These are phyloP conservation scores for Trypethelium eluteriae DNA, from an alignment of 495 filamentous ascomycete species.

Conservation along the genomic window DNA sequence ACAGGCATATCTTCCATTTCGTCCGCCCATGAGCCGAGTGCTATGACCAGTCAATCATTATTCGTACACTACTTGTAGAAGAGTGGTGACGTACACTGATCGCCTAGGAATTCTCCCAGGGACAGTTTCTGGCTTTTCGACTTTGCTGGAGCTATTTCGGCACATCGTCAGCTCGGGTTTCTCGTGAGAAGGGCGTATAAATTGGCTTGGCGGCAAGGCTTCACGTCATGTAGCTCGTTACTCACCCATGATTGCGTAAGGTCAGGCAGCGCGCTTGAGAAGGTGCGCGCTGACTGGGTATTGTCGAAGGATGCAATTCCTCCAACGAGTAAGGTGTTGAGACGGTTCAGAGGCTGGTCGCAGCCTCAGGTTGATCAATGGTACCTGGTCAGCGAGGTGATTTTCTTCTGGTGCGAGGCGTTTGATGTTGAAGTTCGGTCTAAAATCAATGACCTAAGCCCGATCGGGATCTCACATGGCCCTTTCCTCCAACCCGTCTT, in stretches of 20 bases:
- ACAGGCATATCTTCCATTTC: conserved; percentile 86
- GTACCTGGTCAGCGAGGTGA: conserved; percentile 6
- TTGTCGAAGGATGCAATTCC: conserved; percentile 1
- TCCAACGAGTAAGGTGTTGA: background rate
- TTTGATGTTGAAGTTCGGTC: conserved; percentile 10
- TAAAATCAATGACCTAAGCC: conserved; percentile 8
- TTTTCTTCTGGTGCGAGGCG: conserved; percentile 12
- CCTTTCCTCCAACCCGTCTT: background rate
- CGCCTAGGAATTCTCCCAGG: conserved; percentile 81
- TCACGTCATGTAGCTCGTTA: background rate
- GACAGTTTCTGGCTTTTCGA: conserved; percentile 88
- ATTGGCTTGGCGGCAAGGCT: background rate
- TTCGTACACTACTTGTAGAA: background rate
- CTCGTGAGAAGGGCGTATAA: background rate
- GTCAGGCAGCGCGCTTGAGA: conserved; percentile 29
- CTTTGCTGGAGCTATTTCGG: conserved; percentile 65
- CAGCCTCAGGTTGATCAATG: conserved; percentile 8
- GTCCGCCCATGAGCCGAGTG: conserved; percentile 92
- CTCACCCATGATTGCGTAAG: conserved; percentile 38
- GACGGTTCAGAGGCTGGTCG: background rate
- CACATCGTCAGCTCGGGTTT: conserved; percentile 23
- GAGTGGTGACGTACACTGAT: conserved; percentile 57
- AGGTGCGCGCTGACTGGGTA: conserved; percentile 26
- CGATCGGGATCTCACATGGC: background rate
- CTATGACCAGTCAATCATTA: conserved; percentile 41